Base-by-base conservation (phyloP, 2,329 filamentous ascomycete species). In the Fusarium denticulatum region DNA sequence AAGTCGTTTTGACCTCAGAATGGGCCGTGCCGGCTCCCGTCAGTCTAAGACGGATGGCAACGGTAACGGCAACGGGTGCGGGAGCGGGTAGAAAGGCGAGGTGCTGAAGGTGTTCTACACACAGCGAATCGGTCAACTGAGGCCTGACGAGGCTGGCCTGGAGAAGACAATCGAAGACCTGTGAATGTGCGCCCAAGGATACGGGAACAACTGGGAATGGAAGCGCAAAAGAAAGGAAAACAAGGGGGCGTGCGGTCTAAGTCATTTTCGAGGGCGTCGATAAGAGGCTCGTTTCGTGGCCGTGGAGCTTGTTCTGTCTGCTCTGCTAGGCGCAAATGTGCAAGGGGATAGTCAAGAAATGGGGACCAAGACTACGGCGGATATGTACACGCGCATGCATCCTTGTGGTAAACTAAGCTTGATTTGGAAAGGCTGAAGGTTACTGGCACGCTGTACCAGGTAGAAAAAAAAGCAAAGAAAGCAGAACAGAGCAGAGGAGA, bases 371-470 rank as follows among this genome's bases (percentile, higher is more conserved):
- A 71, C 68, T 55, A 64, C 57, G 42, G 58, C 60, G 63, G 71
- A 53, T 57, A 64, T 60, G 68, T 64, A 73, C 43, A 46, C 69
- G 72, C 64, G 62, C 74, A 67, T 74, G 69, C 53, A 71, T 66
- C 71, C 66, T 67, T 75, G 73, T 67, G 66, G 69, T 34, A 64
- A 66, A 42, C 24, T 5, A 39, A 61, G 64, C 67, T 74, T 66
- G 69, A 75, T 74, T 75, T 76, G 71, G 74, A 73, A 77, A 76
- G 76, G 71, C 62, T 76, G 61, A 73, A 56, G 59, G 57, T 43
- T 34, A 63, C 36, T 76, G 71, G 68, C 57, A 66, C 52, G 71
- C 56, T 71, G 55, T 34, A 45, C 50, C 64, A 72, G 65, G 72
- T 69, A 52, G 55, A 22, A 59, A 53, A 22, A 42, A 22, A 42